Evolutionary conservation across 306 rosid genomes (phyloP), one percentile per base, ranked within the genome.

Genomic region (Astragalus membranaceus): DNA sequence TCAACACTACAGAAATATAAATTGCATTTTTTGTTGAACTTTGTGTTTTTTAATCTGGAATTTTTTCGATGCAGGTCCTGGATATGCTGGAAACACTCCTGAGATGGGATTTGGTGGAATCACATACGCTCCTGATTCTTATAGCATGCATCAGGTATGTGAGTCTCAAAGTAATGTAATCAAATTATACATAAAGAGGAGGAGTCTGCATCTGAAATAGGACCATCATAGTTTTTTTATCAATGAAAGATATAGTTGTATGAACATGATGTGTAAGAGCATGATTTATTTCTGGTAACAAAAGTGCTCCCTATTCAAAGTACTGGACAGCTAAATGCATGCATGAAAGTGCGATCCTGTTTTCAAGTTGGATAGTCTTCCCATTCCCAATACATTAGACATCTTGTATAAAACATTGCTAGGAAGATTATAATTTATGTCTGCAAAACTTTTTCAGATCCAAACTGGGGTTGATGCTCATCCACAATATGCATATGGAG

Each of bases 71-170:
- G 58, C 72, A 94, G 97, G 78, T 79, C 76, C 86, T 15, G 92
- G 80, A 37, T 85, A 87, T 75, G 76, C 76, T 79, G 66, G 82
- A 51, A 64, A 72, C 69, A 82, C 78, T 79, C 70, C 82, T 29
- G 90, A 83, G 51, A 55, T 85, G 81, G 83, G 77, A 47, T 82
- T 83, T 53, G 85, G 85, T 44, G 90, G 86, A 55, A 70, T 49
- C 57, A 32, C 87, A 9, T 87, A 78, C 63, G 77, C 86, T 12
- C 72, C 86, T 3, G 84, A 84, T 20, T 80, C 94, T 17, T 82
- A 81, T 75, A 59, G 75, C 86, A 68, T 75, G 74, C 86, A 82
- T 75, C 88, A 79, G 90, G 95, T 86, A 76, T 72, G 47, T 13
- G 50, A 16, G 59, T 64, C 39, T 56, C 17, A 10, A 29, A 48